phyloP scores from a whole-genome alignment of 2,329 filamentous ascomycete species.

The Dothideomycetidae sp. region DNA sequence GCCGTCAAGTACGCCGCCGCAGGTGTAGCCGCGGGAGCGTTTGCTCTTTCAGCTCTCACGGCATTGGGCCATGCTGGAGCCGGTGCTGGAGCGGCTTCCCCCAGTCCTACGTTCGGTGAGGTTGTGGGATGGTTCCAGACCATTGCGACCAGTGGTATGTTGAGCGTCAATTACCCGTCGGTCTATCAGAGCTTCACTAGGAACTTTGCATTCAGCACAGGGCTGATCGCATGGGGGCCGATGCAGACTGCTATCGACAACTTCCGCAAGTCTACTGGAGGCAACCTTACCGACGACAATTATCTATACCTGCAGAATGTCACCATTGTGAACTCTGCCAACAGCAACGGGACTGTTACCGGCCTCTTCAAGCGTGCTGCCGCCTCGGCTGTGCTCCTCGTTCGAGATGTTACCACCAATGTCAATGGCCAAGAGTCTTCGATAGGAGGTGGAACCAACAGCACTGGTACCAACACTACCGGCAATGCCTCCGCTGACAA shows the following conservation, averaged over 20 bases:
- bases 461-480: slow-evolving; percentile 16
- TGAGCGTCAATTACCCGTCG: slow-evolving; percentile 73
- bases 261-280: slow-evolving; percentile 68
- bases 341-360: slow-evolving; percentile 33
- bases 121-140: slow-evolving; percentile 84
- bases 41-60: slow-evolving; percentile 57
- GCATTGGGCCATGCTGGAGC: slow-evolving; percentile 46
- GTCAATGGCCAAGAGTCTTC: slow-evolving; percentile 27
- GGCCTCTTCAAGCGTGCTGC: slow-evolving; percentile 15
- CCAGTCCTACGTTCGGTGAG: slow-evolving; percentile 74
- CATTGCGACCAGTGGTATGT: slow-evolving; percentile 91
- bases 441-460: slow-evolving; percentile 11
- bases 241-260: slow-evolving; percentile 72
- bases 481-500: slow-evolving; percentile 25
- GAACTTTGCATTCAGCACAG: slow-evolving; percentile 88
- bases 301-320: slow-evolving; percentile 60
- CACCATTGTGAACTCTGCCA: slow-evolving; percentile 52
- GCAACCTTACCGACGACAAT: slow-evolving; percentile 70
- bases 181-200: slow-evolving; percentile 81
- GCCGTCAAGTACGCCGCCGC: slow-evolving; percentile 74
- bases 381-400: slow-evolving; percentile 15
- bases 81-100: slow-evolving; percentile 45
- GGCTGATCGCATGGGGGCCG: slow-evolving; percentile 65
- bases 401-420: slow-evolving; percentile 23
- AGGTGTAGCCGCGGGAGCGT: slow-evolving; percentile 70